Base-by-base conservation (phyloP, 768 basidiomycete species). In the Gloeostereum incarnatum region DNA sequence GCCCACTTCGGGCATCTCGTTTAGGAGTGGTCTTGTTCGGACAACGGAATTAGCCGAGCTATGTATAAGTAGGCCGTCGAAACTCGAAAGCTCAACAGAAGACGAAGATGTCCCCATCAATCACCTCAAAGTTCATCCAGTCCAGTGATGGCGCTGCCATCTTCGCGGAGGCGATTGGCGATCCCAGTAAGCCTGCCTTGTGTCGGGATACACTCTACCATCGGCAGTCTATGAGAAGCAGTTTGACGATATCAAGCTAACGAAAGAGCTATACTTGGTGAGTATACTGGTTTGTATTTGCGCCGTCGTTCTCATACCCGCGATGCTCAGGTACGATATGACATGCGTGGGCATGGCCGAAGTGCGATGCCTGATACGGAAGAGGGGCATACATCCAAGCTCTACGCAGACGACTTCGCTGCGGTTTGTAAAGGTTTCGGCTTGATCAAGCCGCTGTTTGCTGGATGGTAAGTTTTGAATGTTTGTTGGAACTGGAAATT, bases 101-200 rank as follows among this genome's bases (percentile, higher is more conserved):
- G n/a, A n/a, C n/a, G n/a, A n/a, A n/a, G n/a, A n/a, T n/a, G n/a
- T n/a, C n/a, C n/a, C n/a, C n/a, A n/a, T n/a, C n/a, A n/a, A n/a
- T n/a, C n/a, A n/a, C n/a, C n/a, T n/a, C n/a, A n/a, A n/a, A n/a
- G n/a, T n/a, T n/a, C n/a, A n/a, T 34, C 4, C 14, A n/a, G 16
- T 64, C 63, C n/a, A 49, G 55, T 22, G 65, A 66, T 47, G 62
- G 64, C 25, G 62, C 61, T 17, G 45, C 45, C 19, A 53, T 68
- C 31, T 64, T 55, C 45, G 61, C 64, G 11, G 57, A 65, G 31
- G 61, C 62, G 6, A 40, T 50, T 10, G 64, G 64, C 17, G 51
- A 65, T 42, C 48, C 57, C 6, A 46, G 52, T n/a, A 61, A 60
- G 31, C 63, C 58, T 21, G 49, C 57, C 11, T 67, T 47, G 54